Base-by-base conservation (phyloP, 345 rosid genomes). In the Boechera retrofracta region DNA sequence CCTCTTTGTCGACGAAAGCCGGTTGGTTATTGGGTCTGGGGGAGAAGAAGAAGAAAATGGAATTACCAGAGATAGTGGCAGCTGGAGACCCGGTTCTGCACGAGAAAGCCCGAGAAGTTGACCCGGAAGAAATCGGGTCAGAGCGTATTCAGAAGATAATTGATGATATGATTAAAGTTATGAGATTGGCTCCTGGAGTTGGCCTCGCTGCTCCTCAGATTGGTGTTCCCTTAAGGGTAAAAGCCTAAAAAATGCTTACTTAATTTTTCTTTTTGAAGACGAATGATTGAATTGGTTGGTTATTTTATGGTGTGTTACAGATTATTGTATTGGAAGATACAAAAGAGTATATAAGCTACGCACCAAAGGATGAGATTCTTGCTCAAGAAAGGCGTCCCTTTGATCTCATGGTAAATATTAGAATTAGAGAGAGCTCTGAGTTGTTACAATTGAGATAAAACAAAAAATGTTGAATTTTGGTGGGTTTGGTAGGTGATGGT, bases 201-300 rank as follows among this genome's bases (percentile, higher is more conserved):
- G 97, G 98, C 1, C 91, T 94, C 10, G 97, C 98, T 65, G 97
- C 98, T 71, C 97, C 98, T 64, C 97, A 92, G 72, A 90, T 94
- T 79, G 97, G 98, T 53, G 31, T 92, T 71, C 95, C 98, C 16
- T 82, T 89, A 69, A 82, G 80, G 80, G 97, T 90, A 52, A 8
- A 35, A 57, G 16, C n/a, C 61, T 18, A 10, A 11, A 7, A 10
- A 11, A 7, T 48, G 49, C 44, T 16, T 9, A 0, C 3, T 24
- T 60, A 8, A 1, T 44, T 18, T 33, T 7, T 1, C 28, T 4
- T 45, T 2, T 21, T 2, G 21, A 69, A 32, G 1, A 0, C n/a
- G 13, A 52, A 8, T 49, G 56, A 49, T 78, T 65, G 61, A 72
- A 21, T 52, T 10, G 6, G 39, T 16, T 42, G 11, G 9, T 21